Percentiles rank a stretch among this genome's conserved stretches.
These are phyloP conservation scores for Pythium biforme DNA, from an alignment of 352 stramenopile species.

Conservation along the genomic window DNA sequence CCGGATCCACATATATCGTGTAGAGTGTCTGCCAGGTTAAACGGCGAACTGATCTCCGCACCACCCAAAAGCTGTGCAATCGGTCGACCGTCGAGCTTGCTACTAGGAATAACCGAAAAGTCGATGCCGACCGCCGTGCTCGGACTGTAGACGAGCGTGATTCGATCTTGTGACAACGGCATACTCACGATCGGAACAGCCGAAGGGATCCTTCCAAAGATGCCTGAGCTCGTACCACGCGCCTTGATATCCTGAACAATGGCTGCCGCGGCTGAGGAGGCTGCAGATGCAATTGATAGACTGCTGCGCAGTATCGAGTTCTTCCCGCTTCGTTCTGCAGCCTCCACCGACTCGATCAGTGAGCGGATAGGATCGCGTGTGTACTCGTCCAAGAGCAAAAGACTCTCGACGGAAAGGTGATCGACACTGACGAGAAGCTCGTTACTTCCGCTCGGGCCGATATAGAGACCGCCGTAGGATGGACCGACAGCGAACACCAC, in stretches of 20 bases:
- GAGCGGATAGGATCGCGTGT: constrained; percentile 62
- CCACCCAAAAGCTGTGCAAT: constrained; percentile 59
- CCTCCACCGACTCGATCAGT: constrained; percentile 70
- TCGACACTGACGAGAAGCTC: constrained; percentile 54
- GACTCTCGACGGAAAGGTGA: constrained; percentile 43
- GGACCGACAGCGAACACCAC: constrained; percentile 53
- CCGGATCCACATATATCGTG: constrained; percentile 48
- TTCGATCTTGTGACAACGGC: constrained; percentile 43
- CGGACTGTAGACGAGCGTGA: constrained; percentile 54
- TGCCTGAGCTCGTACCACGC: constrained; percentile 30
- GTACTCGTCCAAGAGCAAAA: constrained; percentile 59
- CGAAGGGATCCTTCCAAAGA: constrained; percentile 57
- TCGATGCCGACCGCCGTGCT: constrained; percentile 37
- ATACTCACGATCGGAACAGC: constrained; percentile 49
- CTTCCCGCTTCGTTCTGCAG: constrained; percentile 45
- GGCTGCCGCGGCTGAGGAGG: constrained; percentile 57
- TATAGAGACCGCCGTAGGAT: constrained; percentile 57
- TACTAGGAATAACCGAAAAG: constrained; percentile 42
- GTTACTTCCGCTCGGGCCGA: constrained; percentile 43
- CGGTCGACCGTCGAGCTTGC: constrained; percentile 55
- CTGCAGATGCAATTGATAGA: constrained; percentile 55
- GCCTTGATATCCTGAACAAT: constrained; percentile 74
- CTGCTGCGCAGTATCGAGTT: constrained; percentile 50
- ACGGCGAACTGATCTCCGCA: constrained; percentile 22
- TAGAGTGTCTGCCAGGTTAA: constrained; percentile 39